A percentile compares a stretch with the other conserved stretches of the same genome.
Evolutionary conservation across 2,329 filamentous ascomycete genomes (phyloP).

Genomic region (Talaromyces piceae): DNA sequence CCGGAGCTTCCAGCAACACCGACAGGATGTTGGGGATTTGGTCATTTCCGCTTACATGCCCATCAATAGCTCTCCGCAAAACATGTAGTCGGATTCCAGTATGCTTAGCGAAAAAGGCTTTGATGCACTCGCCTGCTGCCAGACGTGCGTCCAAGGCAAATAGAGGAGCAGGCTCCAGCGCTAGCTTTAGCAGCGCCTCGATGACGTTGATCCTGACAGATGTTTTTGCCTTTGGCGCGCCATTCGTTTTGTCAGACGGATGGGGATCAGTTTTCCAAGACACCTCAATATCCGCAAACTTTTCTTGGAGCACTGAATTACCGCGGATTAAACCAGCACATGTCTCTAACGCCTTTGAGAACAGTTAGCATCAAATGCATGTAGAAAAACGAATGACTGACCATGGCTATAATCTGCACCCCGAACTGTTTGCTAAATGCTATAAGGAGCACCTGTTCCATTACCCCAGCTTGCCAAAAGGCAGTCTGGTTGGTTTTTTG

Average conservation of each 20-base stretch:
- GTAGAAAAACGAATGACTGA: slow-evolving; percentile 27
- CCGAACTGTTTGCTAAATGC: slow-evolving; percentile 69
- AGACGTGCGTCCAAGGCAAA: slow-evolving; percentile 72
- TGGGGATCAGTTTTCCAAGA: slow-evolving; percentile 27
- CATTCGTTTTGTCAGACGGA: slow-evolving; percentile 24
- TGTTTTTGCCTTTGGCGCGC: slow-evolving; percentile 38
- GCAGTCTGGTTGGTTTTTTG: slow-evolving; percentile 77
- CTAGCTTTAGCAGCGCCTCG: slow-evolving; percentile 79
- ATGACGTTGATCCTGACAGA: slow-evolving; percentile 73
- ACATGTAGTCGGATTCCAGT: slow-evolving; percentile 77
- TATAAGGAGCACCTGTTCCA: slow-evolving; percentile 71
- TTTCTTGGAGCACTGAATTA: slow-evolving; percentile 73
- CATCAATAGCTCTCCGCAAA: slow-evolving; percentile 78
- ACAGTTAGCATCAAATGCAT: slow-evolving; percentile 9
- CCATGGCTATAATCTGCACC: slow-evolving; percentile 73
- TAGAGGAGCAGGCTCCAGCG: slow-evolving; percentile 59
- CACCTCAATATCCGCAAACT: slow-evolving; percentile 81
- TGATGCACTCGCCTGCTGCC: slow-evolving; percentile 81
- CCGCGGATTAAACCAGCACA: slow-evolving; percentile 83
- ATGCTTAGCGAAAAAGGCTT: slow-evolving; percentile 84
- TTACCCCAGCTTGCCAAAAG: slow-evolving; percentile 75
- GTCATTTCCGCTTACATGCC: slow-evolving; percentile 67
- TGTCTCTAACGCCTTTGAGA: slow-evolving; percentile 62
- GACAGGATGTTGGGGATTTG: slow-evolving; percentile 84
- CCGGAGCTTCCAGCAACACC: slow-evolving; percentile 63